Percentiles rank a stretch among this genome's conserved stretches.
Evolutionary conservation across 352 stramenopile species (phyloP).

Genomic region (Phytophthora capsici): DNA sequence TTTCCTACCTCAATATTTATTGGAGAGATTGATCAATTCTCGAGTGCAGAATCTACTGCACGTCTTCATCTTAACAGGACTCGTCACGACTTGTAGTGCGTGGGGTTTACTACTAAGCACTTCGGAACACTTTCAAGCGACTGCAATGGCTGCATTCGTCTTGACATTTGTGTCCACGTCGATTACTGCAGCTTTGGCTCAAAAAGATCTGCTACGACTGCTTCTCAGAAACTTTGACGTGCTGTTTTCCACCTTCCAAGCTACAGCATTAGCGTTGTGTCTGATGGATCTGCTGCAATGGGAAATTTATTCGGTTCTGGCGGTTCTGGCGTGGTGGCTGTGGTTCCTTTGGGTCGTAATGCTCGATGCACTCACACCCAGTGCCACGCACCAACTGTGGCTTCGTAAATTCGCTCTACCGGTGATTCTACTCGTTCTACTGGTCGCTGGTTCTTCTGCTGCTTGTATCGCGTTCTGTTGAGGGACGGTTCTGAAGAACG

Average conservation of each 20-base stretch:
- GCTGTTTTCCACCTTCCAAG: constrained; percentile 32
- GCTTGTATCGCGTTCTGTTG: constrained; percentile 16
- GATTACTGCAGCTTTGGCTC: constrained; percentile 7
- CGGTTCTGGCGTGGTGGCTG: constrained; percentile 46
- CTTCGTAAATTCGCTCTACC: constrained; percentile 16
- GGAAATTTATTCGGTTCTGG: constrained; percentile 37
- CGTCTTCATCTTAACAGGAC: not conserved
- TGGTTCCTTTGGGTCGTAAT: constrained; percentile 59
- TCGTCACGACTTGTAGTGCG: constrained; percentile 4
- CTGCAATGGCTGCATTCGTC: not conserved
- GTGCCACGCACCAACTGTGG: constrained; percentile 9
- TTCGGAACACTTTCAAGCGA: not conserved
- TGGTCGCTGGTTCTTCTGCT: constrained; percentile 4
- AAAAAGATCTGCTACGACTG: constrained; percentile 26
- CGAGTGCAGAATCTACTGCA: not conserved
- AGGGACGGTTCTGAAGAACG: too few species aligned
- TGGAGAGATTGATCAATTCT: not conserved
- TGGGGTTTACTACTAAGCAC: constrained; percentile 10
- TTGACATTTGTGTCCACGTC: constrained; percentile 2
- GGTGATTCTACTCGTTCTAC: constrained; percentile 15
- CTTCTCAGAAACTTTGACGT: constrained; percentile 34
- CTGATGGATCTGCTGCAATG: constrained; percentile 45
- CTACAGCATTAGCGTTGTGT: constrained; percentile 21
- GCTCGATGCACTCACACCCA: constrained; percentile 56
- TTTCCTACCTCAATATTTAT: constrained; percentile 1